These are phyloP conservation scores for Taphrina flavorubra DNA, from an alignment of 1,139 yeast species.

Conservation along the genomic window DNA sequence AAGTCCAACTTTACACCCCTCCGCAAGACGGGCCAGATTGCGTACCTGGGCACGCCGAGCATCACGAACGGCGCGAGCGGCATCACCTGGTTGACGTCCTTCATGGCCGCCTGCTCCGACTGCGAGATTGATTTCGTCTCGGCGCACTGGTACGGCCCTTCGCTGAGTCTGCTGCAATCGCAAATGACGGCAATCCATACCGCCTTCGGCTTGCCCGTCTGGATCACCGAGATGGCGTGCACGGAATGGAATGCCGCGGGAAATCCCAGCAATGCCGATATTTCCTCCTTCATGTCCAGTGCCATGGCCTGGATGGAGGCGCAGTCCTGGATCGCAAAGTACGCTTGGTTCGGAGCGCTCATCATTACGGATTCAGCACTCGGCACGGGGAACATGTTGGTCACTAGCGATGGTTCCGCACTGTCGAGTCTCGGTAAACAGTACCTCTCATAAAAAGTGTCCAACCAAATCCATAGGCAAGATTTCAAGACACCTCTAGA, in stretches of 20 bases:
- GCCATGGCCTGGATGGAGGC: constrained; percentile 35
- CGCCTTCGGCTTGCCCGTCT: constrained; percentile 34
- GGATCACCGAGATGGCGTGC: constrained; percentile 43
- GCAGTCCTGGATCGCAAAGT: constrained; percentile 34
- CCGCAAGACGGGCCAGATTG: constrained; percentile 39
- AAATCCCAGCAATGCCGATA: constrained; percentile 29
- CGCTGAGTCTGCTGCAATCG: constrained; percentile 26
- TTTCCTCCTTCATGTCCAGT: constrained; percentile 27
- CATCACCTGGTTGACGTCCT: constrained; percentile 37
- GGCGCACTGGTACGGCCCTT: constrained; percentile 42
- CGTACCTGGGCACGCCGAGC: constrained; percentile 37
- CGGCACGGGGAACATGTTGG: constrained; percentile 33
- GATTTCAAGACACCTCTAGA: no score
- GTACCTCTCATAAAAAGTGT: constrained; percentile 23
- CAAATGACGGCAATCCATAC: constrained; percentile 35
- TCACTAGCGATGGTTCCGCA: constrained; percentile 32
- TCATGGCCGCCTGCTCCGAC: constrained; percentile 38
- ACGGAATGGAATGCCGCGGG: constrained; percentile 39
- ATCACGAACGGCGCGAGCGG: constrained; percentile 39
- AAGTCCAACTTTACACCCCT: constrained; percentile 37
- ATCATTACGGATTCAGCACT: constrained; percentile 13
- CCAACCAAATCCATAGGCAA: no score
- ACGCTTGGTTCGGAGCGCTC: constrained; percentile 42
- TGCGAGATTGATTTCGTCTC: constrained; percentile 38
- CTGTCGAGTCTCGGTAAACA: constrained; percentile 34